Evolutionary conservation across 139 green algal genomes (phyloP).

Genomic region (Pseudopediastrum boryanum): DNA sequence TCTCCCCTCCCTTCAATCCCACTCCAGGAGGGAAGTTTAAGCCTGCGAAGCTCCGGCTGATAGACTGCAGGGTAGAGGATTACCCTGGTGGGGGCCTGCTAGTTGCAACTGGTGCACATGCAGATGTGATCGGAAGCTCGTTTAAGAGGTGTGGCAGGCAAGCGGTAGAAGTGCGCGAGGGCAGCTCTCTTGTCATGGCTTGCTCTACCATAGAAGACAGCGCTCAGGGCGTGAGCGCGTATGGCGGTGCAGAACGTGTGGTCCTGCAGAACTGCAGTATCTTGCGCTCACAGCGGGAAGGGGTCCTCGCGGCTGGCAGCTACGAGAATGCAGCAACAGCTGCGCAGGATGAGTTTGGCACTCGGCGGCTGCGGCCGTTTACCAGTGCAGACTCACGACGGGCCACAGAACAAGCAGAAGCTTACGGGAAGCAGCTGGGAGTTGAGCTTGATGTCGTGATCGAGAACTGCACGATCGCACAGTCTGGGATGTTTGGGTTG

Average conservation of each 20-base stretch:
- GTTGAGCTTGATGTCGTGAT: neutral
- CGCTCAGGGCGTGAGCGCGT: conserved; percentile 27
- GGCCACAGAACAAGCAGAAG: neutral
- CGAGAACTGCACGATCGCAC: neutral
- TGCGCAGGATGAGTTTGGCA: neutral
- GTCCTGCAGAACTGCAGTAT: conserved; percentile 11
- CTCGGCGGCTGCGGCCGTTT: neutral
- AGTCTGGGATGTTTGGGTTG: conserved; percentile 25
- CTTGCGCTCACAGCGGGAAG: neutral
- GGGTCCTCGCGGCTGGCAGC: conserved; percentile 9
- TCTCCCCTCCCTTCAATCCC: neutral
- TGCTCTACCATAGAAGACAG: neutral
- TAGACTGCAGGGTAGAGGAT: conserved; percentile 27
- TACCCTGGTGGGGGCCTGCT: conserved; percentile 30
- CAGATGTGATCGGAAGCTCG: conserved; percentile 12
- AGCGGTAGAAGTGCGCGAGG: conserved; percentile 35
- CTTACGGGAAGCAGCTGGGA: conserved; percentile 1
- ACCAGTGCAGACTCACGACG: neutral
- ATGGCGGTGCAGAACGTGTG: conserved; percentile 29
- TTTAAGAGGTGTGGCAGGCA: conserved; percentile 1
- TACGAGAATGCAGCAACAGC: conserved; percentile 24
- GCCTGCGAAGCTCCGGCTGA: neutral
- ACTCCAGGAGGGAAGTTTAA: neutral
- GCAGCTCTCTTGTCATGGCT: neutral
- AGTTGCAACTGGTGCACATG: neutral